Conservation (phyloP, 73 alveolate genomes). For the Paramecium sexaurelia region DNA sequence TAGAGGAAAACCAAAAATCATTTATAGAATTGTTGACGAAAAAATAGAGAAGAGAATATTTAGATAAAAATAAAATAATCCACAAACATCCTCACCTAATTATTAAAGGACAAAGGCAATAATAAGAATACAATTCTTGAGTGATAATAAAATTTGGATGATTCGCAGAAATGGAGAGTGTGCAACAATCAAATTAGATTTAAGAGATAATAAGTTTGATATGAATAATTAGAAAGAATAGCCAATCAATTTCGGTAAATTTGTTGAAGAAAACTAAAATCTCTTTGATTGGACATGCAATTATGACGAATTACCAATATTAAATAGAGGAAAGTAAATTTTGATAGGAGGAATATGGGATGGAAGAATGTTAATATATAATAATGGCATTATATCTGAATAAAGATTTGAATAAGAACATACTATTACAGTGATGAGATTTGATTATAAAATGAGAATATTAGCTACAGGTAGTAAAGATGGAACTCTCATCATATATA, state of each 20-base stretch:
- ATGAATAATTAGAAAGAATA: constrained; percentile 36
- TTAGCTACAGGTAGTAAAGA: constrained; percentile 68
- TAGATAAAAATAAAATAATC: constrained; percentile 87
- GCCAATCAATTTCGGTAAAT: not conserved
- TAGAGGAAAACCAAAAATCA: constrained; percentile 79
- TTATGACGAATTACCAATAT: not conserved
- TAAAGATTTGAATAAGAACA: constrained; percentile 46
- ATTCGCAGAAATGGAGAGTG: constrained; percentile 38
- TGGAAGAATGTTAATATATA: constrained; percentile 65
- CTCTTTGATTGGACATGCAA: constrained; percentile 36
- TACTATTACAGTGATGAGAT: constrained; percentile 67
- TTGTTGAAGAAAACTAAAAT: not conserved
- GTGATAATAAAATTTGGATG: constrained; percentile 65
- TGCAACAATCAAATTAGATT: constrained; percentile 3
- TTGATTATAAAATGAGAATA: constrained; percentile 62
- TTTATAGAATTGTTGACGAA: constrained; percentile 83
- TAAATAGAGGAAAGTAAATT: not conserved
- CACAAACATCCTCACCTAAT: constrained; percentile 78
- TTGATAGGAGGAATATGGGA: constrained; percentile 74
- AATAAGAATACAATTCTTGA: not conserved
- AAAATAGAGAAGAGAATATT: constrained; percentile 81
- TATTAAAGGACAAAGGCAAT: not conserved
- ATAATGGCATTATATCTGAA: constrained; percentile 42
- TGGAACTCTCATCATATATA: not conserved
- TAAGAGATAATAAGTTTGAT: constrained; percentile 57